phyloP scores from a whole-genome alignment of 2,329 filamentous ascomycete species.

The Tolypocladium nubicola region DNA sequence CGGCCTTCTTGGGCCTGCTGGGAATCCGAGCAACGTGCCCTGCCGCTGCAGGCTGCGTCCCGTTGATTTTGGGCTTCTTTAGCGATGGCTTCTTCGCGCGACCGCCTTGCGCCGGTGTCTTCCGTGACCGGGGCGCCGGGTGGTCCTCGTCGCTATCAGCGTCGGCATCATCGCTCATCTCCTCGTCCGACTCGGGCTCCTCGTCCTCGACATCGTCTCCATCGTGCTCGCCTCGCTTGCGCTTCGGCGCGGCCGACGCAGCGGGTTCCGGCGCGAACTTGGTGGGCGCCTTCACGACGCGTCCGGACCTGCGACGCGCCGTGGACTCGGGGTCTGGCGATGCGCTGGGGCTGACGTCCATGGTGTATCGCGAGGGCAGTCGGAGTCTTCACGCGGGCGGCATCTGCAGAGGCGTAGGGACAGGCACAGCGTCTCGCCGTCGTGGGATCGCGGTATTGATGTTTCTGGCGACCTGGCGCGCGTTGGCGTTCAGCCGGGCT shows the following conservation, averaged over 20 bases:
- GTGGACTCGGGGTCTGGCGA: conserved; percentile 36
- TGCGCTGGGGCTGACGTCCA: conserved; percentile 9
- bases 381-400: conserved; percentile 3
- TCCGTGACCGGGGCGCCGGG: conserved; percentile 23
- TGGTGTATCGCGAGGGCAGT: conserved; percentile 6
- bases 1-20: conserved; percentile 45
- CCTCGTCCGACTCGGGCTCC: conserved; percentile 35
- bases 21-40: conserved; percentile 33
- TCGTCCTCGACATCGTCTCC: conserved; percentile 38
- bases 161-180: conserved; percentile 32
- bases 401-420: conserved; percentile 7
- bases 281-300: conserved; percentile 49
- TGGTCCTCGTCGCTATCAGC: conserved; percentile 36
- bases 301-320: conserved; percentile 57
- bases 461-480: conserved; percentile 5
- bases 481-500: conserved; percentile 5
- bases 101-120: conserved; percentile 29
- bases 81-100: conserved; percentile 44
- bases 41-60: conserved; percentile 27
- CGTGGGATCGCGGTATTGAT: neutral
- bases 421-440: neutral
- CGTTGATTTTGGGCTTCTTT: conserved; percentile 57
- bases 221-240: conserved; percentile 43
- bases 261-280: conserved; percentile 46
- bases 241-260: conserved; percentile 35